Conservation (phyloP, 208 protist species). For the Acanthamoeba sp. region DNA sequence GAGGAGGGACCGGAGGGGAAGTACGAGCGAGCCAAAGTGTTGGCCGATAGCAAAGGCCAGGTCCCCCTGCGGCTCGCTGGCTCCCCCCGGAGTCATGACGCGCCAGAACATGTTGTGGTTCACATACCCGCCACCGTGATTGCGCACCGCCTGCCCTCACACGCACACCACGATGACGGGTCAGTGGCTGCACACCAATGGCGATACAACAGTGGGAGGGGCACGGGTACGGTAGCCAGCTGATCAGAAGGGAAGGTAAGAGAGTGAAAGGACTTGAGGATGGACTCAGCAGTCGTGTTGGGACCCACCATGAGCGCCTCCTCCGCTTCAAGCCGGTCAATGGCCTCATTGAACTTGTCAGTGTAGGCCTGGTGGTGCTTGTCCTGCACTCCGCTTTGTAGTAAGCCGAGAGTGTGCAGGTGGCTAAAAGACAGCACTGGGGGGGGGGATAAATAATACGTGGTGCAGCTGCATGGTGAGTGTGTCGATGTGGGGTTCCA, state of each 20-base stretch:
- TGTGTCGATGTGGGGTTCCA: constrained; percentile 71
- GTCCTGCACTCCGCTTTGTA: not conserved
- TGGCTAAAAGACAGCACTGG: not conserved
- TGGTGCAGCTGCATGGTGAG: constrained; percentile 79
- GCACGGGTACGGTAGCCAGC: not conserved
- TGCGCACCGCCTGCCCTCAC: constrained; percentile 88
- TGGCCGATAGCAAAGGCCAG: constrained; percentile 90
- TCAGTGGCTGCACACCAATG: not conserved
- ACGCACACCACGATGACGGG: not conserved
- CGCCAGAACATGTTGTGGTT: constrained; percentile 97
- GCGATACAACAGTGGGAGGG: too few species aligned
- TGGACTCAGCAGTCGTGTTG: not conserved
- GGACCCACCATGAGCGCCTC: not conserved
- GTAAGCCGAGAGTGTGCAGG: too few species aligned
- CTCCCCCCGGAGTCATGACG: constrained; percentile 88
- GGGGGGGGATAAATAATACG: not conserved
- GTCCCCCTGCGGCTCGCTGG: constrained; percentile 83
- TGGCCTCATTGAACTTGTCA: constrained; percentile 39
- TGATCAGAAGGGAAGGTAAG: constrained; percentile 13
- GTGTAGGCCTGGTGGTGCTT: constrained; percentile 58
- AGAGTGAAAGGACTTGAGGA: not conserved
- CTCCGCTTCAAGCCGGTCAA: not conserved
- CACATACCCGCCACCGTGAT: constrained; percentile 92
- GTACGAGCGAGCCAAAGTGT: constrained; percentile 90
- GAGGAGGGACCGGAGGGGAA: too few species aligned